phyloP scores from a whole-genome alignment of 306 rosid genomes.

The Sindora glabra region DNA sequence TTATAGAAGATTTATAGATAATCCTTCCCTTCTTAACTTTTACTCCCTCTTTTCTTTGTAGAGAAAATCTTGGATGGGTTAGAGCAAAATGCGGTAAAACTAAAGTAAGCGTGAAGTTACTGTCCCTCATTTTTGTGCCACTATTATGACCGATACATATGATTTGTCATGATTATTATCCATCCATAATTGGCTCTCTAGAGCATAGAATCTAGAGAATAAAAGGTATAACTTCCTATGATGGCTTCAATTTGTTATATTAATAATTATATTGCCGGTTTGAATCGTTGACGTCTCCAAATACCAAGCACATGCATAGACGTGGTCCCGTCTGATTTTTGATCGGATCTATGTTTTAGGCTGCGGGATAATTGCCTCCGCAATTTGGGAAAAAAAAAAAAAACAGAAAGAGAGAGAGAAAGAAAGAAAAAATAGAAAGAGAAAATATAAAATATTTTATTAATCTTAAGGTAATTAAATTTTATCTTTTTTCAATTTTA shows the following conservation, averaged over 20 bases:
- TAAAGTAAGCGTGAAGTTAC: conserved; percentile 41
- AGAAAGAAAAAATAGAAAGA: too few relatives aligned
- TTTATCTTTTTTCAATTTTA: too few relatives aligned
- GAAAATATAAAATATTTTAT: too few relatives aligned
- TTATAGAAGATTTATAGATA: too few relatives aligned
- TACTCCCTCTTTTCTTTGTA: not conserved
- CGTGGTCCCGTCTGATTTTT: too few relatives aligned
- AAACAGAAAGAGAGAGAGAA: too few relatives aligned
- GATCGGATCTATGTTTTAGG: too few relatives aligned
- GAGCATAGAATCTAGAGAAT: conserved; percentile 26
- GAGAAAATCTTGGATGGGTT: conserved; percentile 13
- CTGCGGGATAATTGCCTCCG: too few relatives aligned
- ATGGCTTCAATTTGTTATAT: not conserved
- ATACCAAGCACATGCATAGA: conserved; percentile 6
- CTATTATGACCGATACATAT: conserved; percentile 29
- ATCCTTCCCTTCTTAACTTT: not conserved
- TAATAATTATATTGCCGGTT: not conserved
- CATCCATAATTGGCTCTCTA: conserved; percentile 27
- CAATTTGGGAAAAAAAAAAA: too few relatives aligned
- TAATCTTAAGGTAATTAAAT: too few relatives aligned
- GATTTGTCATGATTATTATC: conserved; percentile 35
- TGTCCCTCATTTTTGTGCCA: conserved; percentile 48
- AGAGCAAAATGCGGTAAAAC: conserved; percentile 24
- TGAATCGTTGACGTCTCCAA: not conserved
- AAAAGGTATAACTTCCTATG: not conserved